Evolutionary conservation across 2,329 filamentous ascomycete genomes (phyloP).

Genomic region (Exophiala sideris): DNA sequence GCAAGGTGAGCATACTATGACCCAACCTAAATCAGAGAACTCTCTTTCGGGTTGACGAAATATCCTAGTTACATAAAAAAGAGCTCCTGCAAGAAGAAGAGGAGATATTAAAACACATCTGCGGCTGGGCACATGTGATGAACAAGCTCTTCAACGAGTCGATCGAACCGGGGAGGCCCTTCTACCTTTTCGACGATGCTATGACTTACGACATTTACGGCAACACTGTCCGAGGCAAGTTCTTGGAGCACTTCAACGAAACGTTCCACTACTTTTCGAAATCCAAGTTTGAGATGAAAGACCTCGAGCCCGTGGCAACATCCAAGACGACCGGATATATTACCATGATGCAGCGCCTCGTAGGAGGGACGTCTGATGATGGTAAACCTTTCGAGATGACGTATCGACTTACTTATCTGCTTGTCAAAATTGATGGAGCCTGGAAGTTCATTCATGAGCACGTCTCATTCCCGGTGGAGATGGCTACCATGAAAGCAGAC

Average conservation of each 20-base stretch:
- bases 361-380: neutral
- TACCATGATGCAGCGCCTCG: neutral
- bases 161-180: neutral
- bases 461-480: constrained; percentile 1
- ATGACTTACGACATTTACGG: constrained; percentile 1
- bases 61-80: neutral
- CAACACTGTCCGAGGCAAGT: neutral
- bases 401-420: constrained; percentile 1
- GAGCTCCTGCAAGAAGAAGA: neutral
- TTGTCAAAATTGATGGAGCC: neutral
- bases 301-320: neutral
- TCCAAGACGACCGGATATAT: neutral
- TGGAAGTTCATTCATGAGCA: constrained; percentile 8
- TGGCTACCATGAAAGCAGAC: neutral
- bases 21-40: neutral
- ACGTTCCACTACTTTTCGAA: neutral
- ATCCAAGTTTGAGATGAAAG: neutral
- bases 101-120: constrained; percentile 1
- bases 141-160: constrained; percentile 1
- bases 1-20: neutral
- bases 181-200: constrained; percentile 1
- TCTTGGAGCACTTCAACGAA: neutral
- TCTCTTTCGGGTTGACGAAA: neutral
- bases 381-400: constrained; percentile 1
- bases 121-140: constrained; percentile 1